Evolutionary conservation across 768 basidiomycete species (phyloP), one percentile per base, ranked within the genome.

Genomic region (Lyophyllum atratum): DNA sequence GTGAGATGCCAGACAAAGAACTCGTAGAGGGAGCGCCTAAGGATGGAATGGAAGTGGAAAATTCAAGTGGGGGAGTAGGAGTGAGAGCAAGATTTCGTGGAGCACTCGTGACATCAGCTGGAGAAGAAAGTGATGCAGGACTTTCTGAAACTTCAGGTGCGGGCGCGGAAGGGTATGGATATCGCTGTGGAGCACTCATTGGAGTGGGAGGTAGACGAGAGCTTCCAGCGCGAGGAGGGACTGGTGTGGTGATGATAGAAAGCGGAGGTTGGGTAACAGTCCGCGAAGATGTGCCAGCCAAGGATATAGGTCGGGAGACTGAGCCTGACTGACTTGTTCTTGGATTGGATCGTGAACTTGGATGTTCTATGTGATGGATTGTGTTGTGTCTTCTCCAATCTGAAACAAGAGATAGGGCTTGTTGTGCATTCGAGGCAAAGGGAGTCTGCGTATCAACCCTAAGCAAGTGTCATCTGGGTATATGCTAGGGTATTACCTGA

Each of bases 121-220:
- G 33, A 47, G 33, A 14, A 17, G 40, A 21, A 24, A 39, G 12
- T 5, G 14, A 15, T 25, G 42, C 34, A 17, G 47, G 4, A 33
- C 12, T 50, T 21, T 37, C 42, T 12, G 42, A 44, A 31, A 21
- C 26, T 51, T 31, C 40, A 21, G 39, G 29, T 2, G 40, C 31
- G 28, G 42, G 14, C 17, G 24, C 43, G n/a, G 51, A 33, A 37
- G 31, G 44, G 7, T 40, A 28, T 0, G 49, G 46, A n/a, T 28
- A 45, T n/a, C 43, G 40, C 37, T 52, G 62, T 28, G 49, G n/a
- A 12, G 55, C 51, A 42, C 48, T 63, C 28, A 52, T 31, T 22
- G 58, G 58, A 44, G 49, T 54, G 22, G 46, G 46, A 21, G 58
- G 28, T 37, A 49, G 39, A 25, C 43, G 54, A n/a, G 39, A 22